A percentile compares a stretch with the other conserved stretches of the same genome.
phyloP scores from a whole-genome alignment of 352 stramenopile species.

The Phytophthora tubulina region DNA sequence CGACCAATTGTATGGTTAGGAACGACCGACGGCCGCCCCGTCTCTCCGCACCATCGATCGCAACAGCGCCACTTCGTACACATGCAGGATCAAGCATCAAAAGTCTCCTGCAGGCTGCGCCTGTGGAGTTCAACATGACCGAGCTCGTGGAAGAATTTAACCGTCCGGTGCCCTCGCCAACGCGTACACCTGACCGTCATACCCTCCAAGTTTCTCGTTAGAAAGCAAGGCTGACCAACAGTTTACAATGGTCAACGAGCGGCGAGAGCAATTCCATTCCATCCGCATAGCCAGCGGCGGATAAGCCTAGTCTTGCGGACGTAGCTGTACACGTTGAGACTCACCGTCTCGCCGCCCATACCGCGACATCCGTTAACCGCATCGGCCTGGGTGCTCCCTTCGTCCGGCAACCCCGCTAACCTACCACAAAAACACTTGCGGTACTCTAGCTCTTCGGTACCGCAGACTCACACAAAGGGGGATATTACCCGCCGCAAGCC shows the following conservation, averaged over 20 bases:
- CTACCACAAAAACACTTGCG: conserved; percentile 1
- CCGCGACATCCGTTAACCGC: too few species aligned
- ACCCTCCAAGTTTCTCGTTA: background rate
- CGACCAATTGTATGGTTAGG: background rate
- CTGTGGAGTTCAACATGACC: background rate
- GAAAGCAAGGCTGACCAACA: background rate
- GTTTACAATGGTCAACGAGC: background rate
- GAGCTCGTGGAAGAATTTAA: background rate
- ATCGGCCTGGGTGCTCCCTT: background rate
- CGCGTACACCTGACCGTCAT: background rate
- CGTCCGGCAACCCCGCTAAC: background rate
- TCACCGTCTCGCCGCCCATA: too few species aligned
- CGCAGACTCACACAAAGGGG: conserved; percentile 1
- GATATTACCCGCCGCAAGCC: conserved; percentile 8
- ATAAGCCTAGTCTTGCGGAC: too few species aligned
- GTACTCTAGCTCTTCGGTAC: background rate
- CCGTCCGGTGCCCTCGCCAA: background rate
- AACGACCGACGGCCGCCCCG: too few species aligned
- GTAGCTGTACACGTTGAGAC: too few species aligned
- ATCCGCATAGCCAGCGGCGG: too few species aligned
- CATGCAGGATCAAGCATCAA: background rate
- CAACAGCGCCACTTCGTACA: too few species aligned
- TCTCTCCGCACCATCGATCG: background rate
- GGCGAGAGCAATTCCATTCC: background rate
- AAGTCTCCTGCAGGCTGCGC: background rate